These are phyloP conservation scores for Calonectria ilicicola DNA, from an alignment of 2,329 filamentous ascomycete genomes.

Conservation along the genomic window DNA sequence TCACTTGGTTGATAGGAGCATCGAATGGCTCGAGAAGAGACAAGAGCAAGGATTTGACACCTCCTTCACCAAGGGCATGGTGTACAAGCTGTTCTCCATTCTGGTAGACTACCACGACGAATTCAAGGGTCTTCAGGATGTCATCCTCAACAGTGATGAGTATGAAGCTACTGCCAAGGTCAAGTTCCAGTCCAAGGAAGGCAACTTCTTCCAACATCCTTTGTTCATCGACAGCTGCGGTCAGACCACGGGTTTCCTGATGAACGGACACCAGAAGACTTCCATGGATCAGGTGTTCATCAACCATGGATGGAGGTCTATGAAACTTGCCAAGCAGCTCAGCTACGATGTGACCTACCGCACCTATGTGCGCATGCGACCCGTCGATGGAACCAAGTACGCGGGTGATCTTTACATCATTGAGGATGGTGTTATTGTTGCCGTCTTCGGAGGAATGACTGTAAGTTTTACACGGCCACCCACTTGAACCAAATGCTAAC, in stretches of 20 bases:
- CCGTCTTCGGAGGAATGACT: slow-evolving; percentile 2
- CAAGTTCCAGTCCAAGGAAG: not conserved
- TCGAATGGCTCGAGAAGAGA: slow-evolving; percentile 8
- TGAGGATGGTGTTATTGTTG: slow-evolving; percentile 2
- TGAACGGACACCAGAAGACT: slow-evolving; percentile 8
- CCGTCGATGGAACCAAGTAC: slow-evolving; percentile 1
- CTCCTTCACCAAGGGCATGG: not conserved
- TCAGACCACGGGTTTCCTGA: slow-evolving; percentile 5
- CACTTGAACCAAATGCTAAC: not conserved
- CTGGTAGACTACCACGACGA: slow-evolving; percentile 3
- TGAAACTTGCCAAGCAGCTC: slow-evolving; percentile 1
- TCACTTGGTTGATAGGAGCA: slow-evolving; percentile 6
- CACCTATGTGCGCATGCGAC: slow-evolving; percentile 10
- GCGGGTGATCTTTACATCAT: slow-evolving; percentile 8
- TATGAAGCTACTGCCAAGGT: slow-evolving; percentile 3
- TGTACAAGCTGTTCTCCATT: slow-evolving; percentile 9
- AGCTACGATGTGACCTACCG: not conserved
- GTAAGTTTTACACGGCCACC: not conserved
- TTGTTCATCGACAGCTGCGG: slow-evolving; percentile 1
- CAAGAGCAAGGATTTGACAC: not conserved
- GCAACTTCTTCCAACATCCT: not conserved
- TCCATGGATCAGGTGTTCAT: slow-evolving; percentile 3
- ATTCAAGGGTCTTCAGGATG: slow-evolving; percentile 3
- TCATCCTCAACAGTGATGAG: not conserved
- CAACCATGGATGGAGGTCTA: slow-evolving; percentile 3